Percentiles rank a stretch among this genome's conserved stretches.
Evolutionary conservation across 2,329 filamentous ascomycete species (phyloP).

Genomic region (Exophiala phaeomuriformis): DNA sequence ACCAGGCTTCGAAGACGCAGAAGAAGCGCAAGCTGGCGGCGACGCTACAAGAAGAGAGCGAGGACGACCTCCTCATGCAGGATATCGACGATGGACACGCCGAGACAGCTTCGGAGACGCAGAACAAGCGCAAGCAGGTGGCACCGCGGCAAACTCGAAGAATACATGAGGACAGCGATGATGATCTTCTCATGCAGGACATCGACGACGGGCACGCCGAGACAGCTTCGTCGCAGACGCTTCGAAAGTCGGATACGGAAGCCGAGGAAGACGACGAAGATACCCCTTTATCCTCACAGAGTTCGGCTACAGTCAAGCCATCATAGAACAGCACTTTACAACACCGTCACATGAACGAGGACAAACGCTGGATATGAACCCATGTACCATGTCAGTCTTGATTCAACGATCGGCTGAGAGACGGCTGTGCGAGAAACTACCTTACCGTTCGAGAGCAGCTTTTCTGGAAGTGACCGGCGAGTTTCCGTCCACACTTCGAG

Average conservation of each 20-base stretch:
- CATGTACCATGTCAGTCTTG: no score
- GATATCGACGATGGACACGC: conserved; percentile 13
- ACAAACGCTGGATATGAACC: no score
- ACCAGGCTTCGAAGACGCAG: conserved; percentile 2
- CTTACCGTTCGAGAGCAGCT: no score
- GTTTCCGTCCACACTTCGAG: no score
- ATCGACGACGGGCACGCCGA: conserved; percentile 14
- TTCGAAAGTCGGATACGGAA: background rate
- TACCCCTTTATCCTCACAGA: conserved; percentile 27
- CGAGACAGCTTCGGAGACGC: conserved; percentile 14
- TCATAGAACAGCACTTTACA: background rate
- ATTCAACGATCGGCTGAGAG: no score
- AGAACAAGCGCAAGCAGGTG: background rate
- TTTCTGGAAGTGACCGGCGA: no score
- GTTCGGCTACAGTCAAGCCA: conserved; percentile 10
- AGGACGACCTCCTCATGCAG: conserved; percentile 21
- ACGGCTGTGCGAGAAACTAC: no score
- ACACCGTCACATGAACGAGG: no score
- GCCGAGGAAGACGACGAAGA: conserved; percentile 27
- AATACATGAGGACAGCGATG: conserved; percentile 12
- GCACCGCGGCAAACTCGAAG: no score
- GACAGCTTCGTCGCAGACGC: conserved; percentile 3
- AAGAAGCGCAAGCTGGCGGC: conserved; percentile 9
- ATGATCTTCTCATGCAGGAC: conserved; percentile 18
- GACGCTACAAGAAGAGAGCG: conserved; percentile 7